Evolutionary conservation across 2,329 filamentous ascomycete genomes (phyloP), one percentile per base, ranked within the genome.

Genomic region (Xenoacremonium recifei): DNA sequence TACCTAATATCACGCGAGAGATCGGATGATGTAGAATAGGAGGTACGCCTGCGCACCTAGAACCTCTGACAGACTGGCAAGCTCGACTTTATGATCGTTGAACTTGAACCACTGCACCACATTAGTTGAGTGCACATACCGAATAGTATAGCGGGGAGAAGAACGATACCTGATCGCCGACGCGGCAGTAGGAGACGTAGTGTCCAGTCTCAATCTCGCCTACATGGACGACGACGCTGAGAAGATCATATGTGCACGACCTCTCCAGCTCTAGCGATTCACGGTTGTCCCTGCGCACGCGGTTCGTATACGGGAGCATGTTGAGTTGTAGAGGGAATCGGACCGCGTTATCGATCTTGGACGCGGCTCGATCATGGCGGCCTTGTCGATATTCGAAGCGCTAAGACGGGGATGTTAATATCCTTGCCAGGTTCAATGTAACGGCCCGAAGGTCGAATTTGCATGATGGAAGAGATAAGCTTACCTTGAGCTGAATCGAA

Each of bases 161-260:
- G n/a, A n/a, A n/a, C n/a, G n/a, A n/a, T 54, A 68, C 67, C 72
- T 87, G 80, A 41, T 88, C 85, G 4, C 84, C 87, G 45, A 92
- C 85, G 35, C 89, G 75, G 45, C 87, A 90, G 63, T 95, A 96
- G n/a, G 85, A 88, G 42, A 91, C 83, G 59, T 95, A 96, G 61
- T 96, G 90, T 13, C 91, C 92, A 2, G 89, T 90, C 57, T 96
- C 90, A 43, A 96, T 86, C 64, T 92, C 89, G 38, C 92, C 92
- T 46, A 95, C 88, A 60, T 97, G 92, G 29, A 96, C 91, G 17
- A 97, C 86, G 3, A 96, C 91, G 48, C 87, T 90, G 15, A 91
- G 78, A 1, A 97, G 77, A 53, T 96, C 89, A 63, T 96, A 97
- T 5, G 85, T 81, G 58, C 87, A 90, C 5, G 79, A 83, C 54